Conservation (phyloP, 257 asterid species). For the Eucommia ulmoides region DNA sequence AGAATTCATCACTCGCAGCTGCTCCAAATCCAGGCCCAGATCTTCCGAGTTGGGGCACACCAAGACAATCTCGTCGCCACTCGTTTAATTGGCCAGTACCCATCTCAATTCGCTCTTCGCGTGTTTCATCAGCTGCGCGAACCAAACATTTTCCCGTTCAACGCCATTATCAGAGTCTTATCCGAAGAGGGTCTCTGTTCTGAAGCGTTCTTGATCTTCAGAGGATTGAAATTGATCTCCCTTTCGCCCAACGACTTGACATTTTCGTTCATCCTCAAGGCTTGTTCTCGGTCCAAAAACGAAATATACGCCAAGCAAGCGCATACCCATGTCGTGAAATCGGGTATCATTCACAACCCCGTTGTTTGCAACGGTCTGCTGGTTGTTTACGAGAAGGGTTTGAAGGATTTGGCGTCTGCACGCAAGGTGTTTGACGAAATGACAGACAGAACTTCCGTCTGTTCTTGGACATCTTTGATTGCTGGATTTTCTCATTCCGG, state of each 20-base stretch:
- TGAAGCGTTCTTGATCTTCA: conserved; percentile 27
- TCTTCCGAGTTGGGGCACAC: conserved; percentile 37
- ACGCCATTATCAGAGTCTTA: conserved; percentile 56
- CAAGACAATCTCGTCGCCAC: conserved; percentile 64
- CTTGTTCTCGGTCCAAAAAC: conserved; percentile 23
- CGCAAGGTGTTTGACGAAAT: conserved; percentile 61
- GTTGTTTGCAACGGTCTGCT: conserved; percentile 51
- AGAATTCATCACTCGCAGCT: conserved; percentile 34
- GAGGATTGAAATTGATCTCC: conserved; percentile 13
- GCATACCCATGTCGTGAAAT: conserved; percentile 40
- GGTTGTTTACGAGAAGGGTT: conserved; percentile 30
- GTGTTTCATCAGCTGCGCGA: conserved; percentile 23
- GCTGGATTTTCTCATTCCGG: conserved; percentile 50
- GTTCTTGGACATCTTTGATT: conserved; percentile 67
- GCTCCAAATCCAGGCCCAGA: conserved; percentile 62
- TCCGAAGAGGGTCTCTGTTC: conserved; percentile 41
- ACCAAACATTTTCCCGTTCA: conserved; percentile 59
- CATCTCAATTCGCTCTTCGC: conserved; percentile 29
- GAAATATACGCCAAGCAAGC: conserved; percentile 25
- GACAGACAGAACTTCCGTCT: conserved; percentile 31
- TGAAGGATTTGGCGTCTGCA: conserved; percentile 38
- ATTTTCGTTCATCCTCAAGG: conserved; percentile 57
- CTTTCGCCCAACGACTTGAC: conserved; percentile 52
- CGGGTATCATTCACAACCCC: conserved; percentile 26
- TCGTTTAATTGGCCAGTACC: conserved; percentile 72